phyloP scores from a whole-genome alignment of 1,284 basidiomycete species.

The Melampsora larici-populina region DNA sequence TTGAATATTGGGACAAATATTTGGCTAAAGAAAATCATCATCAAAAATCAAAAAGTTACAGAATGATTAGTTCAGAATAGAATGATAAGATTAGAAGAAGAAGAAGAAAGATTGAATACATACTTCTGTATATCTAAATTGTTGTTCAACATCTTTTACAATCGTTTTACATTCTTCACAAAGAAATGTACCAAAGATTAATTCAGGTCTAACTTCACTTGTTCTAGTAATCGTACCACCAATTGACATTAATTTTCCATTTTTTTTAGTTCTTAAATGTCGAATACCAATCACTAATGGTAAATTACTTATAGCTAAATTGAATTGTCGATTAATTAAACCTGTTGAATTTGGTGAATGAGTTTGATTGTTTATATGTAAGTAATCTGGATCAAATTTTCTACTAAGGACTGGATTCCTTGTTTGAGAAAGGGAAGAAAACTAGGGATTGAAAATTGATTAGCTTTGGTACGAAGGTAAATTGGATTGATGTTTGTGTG shows the following conservation, averaged over 20 bases:
- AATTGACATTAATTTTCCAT: slow-evolving; percentile 85
- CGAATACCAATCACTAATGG: slow-evolving; percentile 90
- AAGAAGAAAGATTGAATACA: slow-evolving; percentile 41
- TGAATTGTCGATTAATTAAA: slow-evolving; percentile 86
- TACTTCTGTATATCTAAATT: slow-evolving; percentile 99
- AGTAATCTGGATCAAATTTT: slow-evolving; percentile 82
- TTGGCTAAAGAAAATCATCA: slow-evolving; percentile 67
- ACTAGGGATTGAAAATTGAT: slow-evolving; percentile 47
- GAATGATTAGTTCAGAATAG: no score
- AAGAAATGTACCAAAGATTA: slow-evolving; percentile 87
- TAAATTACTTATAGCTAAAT: slow-evolving; percentile 92
- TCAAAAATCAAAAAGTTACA: no score
- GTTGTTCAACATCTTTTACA: slow-evolving; percentile 95
- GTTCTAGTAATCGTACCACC: slow-evolving; percentile 96
- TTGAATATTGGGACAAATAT: slow-evolving; percentile 84
- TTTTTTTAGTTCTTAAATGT: slow-evolving; percentile 86
- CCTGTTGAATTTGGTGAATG: slow-evolving; percentile 62
- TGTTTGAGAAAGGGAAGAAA: slow-evolving; percentile 91
- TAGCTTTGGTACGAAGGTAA: no score
- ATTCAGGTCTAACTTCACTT: slow-evolving; percentile 92
- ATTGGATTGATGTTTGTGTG: not conserved
- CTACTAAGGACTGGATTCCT: slow-evolving; percentile 84
- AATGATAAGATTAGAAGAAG: no score
- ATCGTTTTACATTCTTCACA: slow-evolving; percentile 82
- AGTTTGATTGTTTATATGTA: slow-evolving; percentile 72